Evolutionary conservation across 2,329 filamentous ascomycete genomes (phyloP).

Genomic region (Fusarium scirpi): DNA sequence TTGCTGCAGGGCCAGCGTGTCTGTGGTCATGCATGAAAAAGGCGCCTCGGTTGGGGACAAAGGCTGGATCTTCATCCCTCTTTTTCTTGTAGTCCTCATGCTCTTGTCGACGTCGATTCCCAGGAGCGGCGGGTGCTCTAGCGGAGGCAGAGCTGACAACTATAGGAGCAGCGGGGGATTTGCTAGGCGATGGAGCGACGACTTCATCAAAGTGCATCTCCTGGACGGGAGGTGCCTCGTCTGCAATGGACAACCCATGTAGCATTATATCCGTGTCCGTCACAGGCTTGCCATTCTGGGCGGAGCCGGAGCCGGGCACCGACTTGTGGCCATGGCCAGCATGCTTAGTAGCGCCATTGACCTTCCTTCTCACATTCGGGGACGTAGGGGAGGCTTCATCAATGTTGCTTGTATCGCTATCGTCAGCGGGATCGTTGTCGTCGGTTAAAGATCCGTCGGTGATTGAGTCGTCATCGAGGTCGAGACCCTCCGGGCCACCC

Average conservation of each 20-base stretch:
- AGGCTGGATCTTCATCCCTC: constrained; percentile 88
- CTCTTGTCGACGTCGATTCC: constrained; percentile 81
- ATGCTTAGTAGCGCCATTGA: constrained; percentile 57
- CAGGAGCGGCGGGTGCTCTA: constrained; percentile 67
- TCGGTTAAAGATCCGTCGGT: constrained; percentile 75
- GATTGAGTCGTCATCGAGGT: constrained; percentile 74
- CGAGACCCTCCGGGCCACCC: constrained; percentile 65
- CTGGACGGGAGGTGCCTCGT: constrained; percentile 55
- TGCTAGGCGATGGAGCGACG: constrained; percentile 52
- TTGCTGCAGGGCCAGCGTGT: constrained; percentile 79
- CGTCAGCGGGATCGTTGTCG: constrained; percentile 69
- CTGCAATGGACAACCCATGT: constrained; percentile 63
- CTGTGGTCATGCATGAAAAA: constrained; percentile 98
- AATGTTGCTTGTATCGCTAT: constrained; percentile 74
- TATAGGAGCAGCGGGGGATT: constrained; percentile 61
- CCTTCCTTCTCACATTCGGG: constrained; percentile 55
- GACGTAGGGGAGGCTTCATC: constrained; percentile 67
- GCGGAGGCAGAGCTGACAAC: constrained; percentile 66
- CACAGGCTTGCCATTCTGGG: constrained; percentile 50
- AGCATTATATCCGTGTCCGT: constrained; percentile 71
- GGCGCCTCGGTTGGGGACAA: constrained; percentile 91
- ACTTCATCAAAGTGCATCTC: constrained; percentile 63
- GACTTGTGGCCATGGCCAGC: constrained; percentile 51
- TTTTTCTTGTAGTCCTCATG: constrained; percentile 92
- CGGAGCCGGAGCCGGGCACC: constrained; percentile 53